Evolutionary conservation across 805 yeast species (phyloP).

Genomic region (Zygoascus tannicola): DNA sequence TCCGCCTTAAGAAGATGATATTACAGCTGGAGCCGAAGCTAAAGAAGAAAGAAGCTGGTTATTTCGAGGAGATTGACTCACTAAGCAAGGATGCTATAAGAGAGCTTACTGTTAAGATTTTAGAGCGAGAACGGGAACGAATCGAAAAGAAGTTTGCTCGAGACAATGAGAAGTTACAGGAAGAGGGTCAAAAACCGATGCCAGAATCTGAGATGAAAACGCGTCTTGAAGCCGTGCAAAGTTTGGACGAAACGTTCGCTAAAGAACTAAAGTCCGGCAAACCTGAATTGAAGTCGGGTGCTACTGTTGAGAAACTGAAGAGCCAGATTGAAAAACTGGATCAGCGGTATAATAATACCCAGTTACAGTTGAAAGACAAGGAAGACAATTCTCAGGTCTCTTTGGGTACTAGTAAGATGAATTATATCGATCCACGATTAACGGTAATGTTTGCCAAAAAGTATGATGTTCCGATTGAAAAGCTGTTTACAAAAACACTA

Average conservation of each 20-base stretch:
- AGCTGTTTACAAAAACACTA: slow-evolving; percentile 80
- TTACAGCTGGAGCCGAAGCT: slow-evolving; percentile 49
- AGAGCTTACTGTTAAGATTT: slow-evolving; percentile 46
- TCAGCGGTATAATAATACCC: slow-evolving; percentile 56
- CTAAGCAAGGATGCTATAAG: slow-evolving; percentile 55
- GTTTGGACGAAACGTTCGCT: slow-evolving; percentile 35
- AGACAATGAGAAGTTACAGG: slow-evolving; percentile 65
- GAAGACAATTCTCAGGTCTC: slow-evolving; percentile 94
- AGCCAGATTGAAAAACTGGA: slow-evolving; percentile 65
- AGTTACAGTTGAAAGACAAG: slow-evolving; percentile 75
- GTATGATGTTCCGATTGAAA: slow-evolving; percentile 83
- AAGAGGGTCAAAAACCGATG: slow-evolving; percentile 45
- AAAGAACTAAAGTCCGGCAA: slow-evolving; percentile 52
- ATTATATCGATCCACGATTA: slow-evolving; percentile 89
- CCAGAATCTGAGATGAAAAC: slow-evolving; percentile 50
- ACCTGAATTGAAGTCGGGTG: slow-evolving; percentile 38
- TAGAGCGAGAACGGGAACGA: slow-evolving; percentile 59
- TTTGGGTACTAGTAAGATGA: slow-evolving; percentile 84
- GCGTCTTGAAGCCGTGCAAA: slow-evolving; percentile 45
- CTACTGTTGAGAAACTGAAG: slow-evolving; percentile 61
- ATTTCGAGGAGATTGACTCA: slow-evolving; percentile 60
- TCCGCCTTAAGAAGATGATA: slow-evolving; percentile 62
- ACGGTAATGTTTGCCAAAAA: slow-evolving; percentile 83
- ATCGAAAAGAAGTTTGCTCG: slow-evolving; percentile 54
- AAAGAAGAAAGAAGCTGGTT: slow-evolving; percentile 43